These are phyloP conservation scores for Hypericum perforatum DNA, from an alignment of 345 rosid genomes.

Conservation along the genomic window DNA sequence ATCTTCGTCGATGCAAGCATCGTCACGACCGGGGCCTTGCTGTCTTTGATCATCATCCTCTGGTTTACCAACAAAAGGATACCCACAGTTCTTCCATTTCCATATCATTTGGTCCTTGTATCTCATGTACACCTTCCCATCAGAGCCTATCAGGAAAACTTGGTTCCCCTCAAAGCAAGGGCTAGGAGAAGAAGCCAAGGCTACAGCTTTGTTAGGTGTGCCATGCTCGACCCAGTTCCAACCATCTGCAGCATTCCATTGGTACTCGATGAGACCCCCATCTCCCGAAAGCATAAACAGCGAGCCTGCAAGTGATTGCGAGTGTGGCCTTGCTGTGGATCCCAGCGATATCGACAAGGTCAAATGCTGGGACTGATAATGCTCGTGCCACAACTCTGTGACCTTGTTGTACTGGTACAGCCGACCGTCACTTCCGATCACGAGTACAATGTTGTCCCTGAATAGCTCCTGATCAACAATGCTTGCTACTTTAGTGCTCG, in stretches of 20 bases:
- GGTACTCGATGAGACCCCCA: constrained; percentile 54
- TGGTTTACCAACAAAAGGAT: constrained; percentile 20
- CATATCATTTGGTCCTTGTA: constrained; percentile 42
- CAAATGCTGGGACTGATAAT: constrained; percentile 56
- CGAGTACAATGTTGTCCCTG: constrained; percentile 43
- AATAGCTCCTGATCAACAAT: constrained; percentile 55
- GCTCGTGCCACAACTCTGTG: constrained; percentile 57
- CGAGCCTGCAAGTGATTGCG: constrained; percentile 40
- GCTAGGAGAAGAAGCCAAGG: constrained; percentile 45
- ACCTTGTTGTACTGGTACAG: constrained; percentile 59
- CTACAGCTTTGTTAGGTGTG: constrained; percentile 41
- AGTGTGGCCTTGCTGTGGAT: constrained; percentile 37
- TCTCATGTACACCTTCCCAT: constrained; percentile 48
- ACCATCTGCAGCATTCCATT: constrained; percentile 54
- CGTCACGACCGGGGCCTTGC: constrained; percentile 10
- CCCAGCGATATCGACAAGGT: constrained; percentile 38
- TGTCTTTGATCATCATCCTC: constrained; percentile 13
- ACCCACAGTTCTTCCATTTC: constrained; percentile 52
- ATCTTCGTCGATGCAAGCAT: constrained; percentile 27
- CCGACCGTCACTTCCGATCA: constrained; percentile 37
- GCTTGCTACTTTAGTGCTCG: constrained; percentile 39
- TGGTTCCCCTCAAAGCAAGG: constrained; percentile 47
- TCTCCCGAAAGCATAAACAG: constrained; percentile 55
- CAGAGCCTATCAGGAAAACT: constrained; percentile 47
- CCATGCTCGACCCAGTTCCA: constrained; percentile 72